phyloP scores from a whole-genome alignment of 306 rosid genomes.

The Quercus rubra region DNA sequence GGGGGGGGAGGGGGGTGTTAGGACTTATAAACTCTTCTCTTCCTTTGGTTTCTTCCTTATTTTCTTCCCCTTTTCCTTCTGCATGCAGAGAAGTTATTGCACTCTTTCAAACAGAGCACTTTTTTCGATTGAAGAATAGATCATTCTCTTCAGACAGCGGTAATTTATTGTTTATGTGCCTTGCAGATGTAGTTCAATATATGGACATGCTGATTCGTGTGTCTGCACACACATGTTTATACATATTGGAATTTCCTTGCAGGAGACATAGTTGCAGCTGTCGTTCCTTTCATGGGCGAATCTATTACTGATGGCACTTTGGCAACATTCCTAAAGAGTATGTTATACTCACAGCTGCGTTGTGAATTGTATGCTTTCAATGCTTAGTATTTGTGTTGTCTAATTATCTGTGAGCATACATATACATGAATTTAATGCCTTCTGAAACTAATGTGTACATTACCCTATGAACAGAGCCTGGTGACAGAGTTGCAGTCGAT shows the following conservation, averaged over 20 bases:
- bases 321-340: constrained; percentile 76
- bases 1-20: neutral
- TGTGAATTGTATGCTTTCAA: neutral
- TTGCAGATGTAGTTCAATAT: neutral
- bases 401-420: neutral
- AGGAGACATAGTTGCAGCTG: constrained; percentile 68
- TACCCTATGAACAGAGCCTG: constrained; percentile 52
- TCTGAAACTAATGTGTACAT: neutral
- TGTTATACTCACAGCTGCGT: constrained; percentile 7
- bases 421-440: constrained; percentile 2
- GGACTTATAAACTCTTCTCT: neutral
- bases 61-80: neutral
- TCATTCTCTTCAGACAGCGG: constrained; percentile 76
- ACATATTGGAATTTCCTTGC: neutral
- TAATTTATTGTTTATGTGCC: neutral
- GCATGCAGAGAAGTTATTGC: constrained; percentile 46
- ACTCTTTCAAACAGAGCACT: constrained; percentile 21
- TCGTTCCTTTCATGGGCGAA: constrained; percentile 82
- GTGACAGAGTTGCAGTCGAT: constrained; percentile 66
- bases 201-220: neutral
- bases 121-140: constrained; percentile 45
- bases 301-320: constrained; percentile 78
- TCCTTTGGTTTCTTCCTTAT: neutral
- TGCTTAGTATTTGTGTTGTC: constrained; percentile 8
- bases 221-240: neutral